Base-by-base conservation (phyloP, 1,284 basidiomycete species). In the Wallemia hederae region DNA sequence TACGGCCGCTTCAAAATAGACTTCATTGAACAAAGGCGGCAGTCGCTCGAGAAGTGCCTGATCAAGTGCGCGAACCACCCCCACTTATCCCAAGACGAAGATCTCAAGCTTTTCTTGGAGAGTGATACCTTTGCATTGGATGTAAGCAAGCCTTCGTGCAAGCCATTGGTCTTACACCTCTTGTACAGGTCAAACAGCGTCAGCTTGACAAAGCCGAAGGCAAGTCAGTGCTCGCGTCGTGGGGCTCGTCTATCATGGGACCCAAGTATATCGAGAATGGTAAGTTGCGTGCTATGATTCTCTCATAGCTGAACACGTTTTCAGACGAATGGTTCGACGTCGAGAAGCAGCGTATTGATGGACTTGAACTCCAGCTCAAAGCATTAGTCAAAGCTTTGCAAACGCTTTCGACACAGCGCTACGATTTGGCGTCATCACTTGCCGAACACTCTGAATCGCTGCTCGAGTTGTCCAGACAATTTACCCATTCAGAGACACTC, bases 211-310 rank as follows among this genome's bases (percentile, higher is more conserved):
- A 49, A 22, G 39, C 39, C 5, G 39, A 49, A 22, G 39, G 39
- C 11, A 49, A 49, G 19, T 49, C 39, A 15, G 39, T 49, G 22
- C 39, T 49, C 22, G 39, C 39, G 3, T 49, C 39, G 5, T 49
- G 39, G 39, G 19, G 39, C 19, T 49, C 39, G 5, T 49, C 79
- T 0, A 74, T 90, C 60, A 72, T 83, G 9, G 89, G 87, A 0
- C 80, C 85, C 7, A 79, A 83, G 61, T 99, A 92, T 69, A 77
- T 85, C 65, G 92, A 99, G 71, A 84, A 80, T 17, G 92, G 98
- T 67, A 90, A 96, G 71, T 85, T 83, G 65, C 62, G 74, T 61
- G 9, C 24, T 55, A 29, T 58, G 60, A 14, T 15, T 17, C 39
- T 49, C 11, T 49, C n/a, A 22, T 5, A 49, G 5, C 39, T 49